These are phyloP conservation scores for Daldinia sp. DNA, from an alignment of 2,329 filamentous ascomycete species.

Conservation along the genomic window DNA sequence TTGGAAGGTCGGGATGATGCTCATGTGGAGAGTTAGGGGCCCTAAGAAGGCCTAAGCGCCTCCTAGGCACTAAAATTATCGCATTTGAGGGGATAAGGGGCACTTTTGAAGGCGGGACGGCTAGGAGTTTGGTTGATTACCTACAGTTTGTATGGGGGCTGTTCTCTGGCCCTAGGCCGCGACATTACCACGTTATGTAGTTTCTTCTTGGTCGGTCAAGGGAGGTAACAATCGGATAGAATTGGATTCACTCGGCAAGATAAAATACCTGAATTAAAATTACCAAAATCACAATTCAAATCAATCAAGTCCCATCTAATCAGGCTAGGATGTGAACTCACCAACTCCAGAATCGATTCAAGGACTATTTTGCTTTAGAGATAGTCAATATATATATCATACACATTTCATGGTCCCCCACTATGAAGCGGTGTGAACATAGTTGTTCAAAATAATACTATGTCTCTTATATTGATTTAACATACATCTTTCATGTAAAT, in stretches of 20 bases:
- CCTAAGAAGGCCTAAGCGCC: slow-evolving; percentile 6
- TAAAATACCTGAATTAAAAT: not conserved
- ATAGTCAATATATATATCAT: no score
- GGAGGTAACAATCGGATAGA: not conserved
- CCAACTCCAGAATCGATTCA: not conserved
- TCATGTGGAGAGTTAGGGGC: slow-evolving; percentile 50
- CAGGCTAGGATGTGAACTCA: not conserved
- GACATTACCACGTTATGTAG: not conserved
- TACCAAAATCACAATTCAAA: not conserved
- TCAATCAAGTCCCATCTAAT: not conserved
- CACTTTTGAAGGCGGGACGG: not conserved
- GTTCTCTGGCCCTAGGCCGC: not conserved
- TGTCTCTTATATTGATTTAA: no score
- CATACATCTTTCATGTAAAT: no score
- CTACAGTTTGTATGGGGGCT: not conserved
- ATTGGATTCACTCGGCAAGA: not conserved
- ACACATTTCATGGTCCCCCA: no score
- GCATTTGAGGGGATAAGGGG: not conserved
- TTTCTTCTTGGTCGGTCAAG: not conserved
- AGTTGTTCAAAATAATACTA: no score
- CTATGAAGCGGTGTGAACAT: no score
- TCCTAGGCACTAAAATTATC: not conserved
- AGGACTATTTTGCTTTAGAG: not conserved
- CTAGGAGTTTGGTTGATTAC: not conserved
- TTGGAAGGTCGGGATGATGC: slow-evolving; percentile 49